Base-by-base conservation (phyloP, 202 grass and related monocot species). In the Panicum hallii region DNA sequence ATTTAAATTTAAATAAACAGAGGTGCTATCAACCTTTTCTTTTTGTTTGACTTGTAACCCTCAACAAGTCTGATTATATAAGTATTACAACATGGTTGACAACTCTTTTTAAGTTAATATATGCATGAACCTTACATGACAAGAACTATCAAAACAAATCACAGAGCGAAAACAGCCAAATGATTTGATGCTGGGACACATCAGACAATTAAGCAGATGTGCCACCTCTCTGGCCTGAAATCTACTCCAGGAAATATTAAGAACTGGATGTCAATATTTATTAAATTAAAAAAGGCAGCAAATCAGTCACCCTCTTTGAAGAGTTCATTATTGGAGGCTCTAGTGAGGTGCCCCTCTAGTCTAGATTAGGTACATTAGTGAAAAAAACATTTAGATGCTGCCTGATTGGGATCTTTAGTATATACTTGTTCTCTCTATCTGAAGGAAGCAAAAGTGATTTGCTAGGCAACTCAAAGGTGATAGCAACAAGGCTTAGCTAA, bases 21-120 rank as follows among this genome's bases (percentile, higher is more conserved):
- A 66, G 0, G 43, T 86, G 17, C 82, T 64, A 70, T 47, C 46
- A 34, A 50, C 70, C 47, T 48, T 65, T 77, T 86, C 63, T 72
- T 91, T 80, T 71, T 77, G 64, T 81, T 85, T 91, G 89, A 91
- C 82, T 81, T 78, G 36, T 26, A 77, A 48, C 34, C 85, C 70
- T 84, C 63, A 82, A 77, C 46, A 81, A 22, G 62, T 77, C 36
- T 55, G 30, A 68, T 60, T 78, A 12, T 85, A 77, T 46, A 72
- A 87, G 13, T 63, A 43, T 14, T 23, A 11, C 74, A 70, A 49
- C 57, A 81, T 76, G 72, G 48, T 50, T 87, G 85, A 77, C 81
- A 83, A 74, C 22, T 67, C 44, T 32, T 70, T 76, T 55, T n/a
- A 57, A 71, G 56, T 58, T 58, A 61, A 83, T 54, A 45, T 87